phyloP scores from a whole-genome alignment of 108 stramenopile species.

The Ochromonas danica region DNA sequence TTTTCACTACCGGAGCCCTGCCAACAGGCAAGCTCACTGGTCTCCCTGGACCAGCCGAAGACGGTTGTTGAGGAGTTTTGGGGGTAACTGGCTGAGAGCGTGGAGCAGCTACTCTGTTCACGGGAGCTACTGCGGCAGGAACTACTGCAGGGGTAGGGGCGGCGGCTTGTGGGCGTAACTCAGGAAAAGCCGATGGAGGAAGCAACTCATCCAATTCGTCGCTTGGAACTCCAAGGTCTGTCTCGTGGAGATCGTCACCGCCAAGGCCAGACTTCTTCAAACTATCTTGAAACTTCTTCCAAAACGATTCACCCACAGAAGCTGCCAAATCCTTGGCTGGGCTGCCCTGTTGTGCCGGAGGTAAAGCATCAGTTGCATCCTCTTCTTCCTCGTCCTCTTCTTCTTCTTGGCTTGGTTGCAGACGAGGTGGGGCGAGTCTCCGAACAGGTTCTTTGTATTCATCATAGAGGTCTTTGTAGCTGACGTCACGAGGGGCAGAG shows the following conservation, averaged over 20 bases:
- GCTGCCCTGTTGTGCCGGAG: background rate
- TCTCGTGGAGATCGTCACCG: no score
- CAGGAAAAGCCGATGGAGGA: background rate
- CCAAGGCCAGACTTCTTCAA: no score
- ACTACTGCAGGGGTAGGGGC: background rate
- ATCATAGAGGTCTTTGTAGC: no score
- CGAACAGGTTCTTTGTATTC: no score
- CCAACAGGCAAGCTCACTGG: no score
- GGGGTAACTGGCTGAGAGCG: no score
- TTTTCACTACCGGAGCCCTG: no score
- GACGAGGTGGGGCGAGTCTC: background rate
- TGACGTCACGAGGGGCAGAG: background rate
- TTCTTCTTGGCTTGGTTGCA: background rate
- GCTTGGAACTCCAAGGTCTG: background rate
- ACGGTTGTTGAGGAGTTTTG: no score
- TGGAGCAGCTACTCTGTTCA: no score
- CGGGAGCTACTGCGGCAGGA: no score
- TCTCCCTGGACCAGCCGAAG: no score
- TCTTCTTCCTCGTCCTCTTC: background rate
- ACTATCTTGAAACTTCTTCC: constrained; percentile 5
- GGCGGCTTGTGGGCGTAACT: background rate
- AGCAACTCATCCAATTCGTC: background rate
- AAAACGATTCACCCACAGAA: constrained; percentile 35
- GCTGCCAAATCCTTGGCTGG: constrained; percentile 20
- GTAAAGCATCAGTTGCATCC: background rate